Conservation (phyloP, 495 filamentous ascomycete genomes). For the Letharia lupina region DNA sequence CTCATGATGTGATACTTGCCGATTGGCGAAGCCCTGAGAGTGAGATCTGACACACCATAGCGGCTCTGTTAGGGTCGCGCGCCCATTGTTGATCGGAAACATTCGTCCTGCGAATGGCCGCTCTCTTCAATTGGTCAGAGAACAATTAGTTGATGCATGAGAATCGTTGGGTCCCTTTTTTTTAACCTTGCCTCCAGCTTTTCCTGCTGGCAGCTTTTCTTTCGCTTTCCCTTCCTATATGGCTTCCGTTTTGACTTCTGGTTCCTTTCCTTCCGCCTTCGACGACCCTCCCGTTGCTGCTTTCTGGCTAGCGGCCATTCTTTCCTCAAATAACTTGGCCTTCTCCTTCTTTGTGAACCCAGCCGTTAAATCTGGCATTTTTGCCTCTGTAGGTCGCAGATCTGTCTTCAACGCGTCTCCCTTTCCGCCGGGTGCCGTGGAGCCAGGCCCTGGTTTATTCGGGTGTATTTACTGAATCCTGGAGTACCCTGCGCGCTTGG, state of each 20-base stretch:
- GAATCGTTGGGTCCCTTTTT: too few species aligned
- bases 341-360: neutral
- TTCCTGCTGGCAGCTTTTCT: neutral
- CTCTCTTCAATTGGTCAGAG: too few species aligned
- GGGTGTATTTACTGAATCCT: too few species aligned
- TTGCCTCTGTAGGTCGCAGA: neutral
- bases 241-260: neutral
- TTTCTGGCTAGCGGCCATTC: neutral
- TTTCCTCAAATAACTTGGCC: neutral
- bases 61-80: too few species aligned
- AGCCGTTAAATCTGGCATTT: neutral
- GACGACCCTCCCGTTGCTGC: neutral
- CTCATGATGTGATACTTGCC: too few species aligned
- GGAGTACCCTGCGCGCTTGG: too few species aligned
- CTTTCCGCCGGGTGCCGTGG: neutral
- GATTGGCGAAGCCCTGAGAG: too few species aligned
- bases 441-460: too few species aligned
- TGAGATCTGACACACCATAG: too few species aligned
- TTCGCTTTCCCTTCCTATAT: neutral
- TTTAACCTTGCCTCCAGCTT: neutral
- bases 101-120: too few species aligned
- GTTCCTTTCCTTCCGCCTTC: neutral
- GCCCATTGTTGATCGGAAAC: too few species aligned
- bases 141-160: too few species aligned
- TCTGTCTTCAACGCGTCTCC: neutral